Evolutionary conservation across 139 green algal species (phyloP), one percentile per base, ranked within the genome.

Genomic region (Parachlorella kessleri): DNA sequence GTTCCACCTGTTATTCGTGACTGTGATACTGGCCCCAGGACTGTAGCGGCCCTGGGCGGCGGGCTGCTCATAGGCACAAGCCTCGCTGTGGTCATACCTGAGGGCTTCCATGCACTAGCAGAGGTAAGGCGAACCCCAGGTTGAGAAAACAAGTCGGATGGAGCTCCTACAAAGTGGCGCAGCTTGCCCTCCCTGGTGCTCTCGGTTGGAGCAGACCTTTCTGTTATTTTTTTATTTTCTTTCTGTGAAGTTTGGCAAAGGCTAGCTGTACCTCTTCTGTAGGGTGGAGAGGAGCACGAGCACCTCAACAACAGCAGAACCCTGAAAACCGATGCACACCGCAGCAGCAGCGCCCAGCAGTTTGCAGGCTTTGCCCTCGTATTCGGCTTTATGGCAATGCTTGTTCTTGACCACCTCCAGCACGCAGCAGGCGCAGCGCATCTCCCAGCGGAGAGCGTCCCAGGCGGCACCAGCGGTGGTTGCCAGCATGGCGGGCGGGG

Each of bases 81-180:
- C 0, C 79, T 91, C 32, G 79, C 75, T 3, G 85, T 91, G 4
- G 76, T 91, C 36, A 66, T 91, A 18, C 87, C 87, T 30, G 87
- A 91, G 54, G 87, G 87, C 55, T 90, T 90, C 33, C 70, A 86
- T 24, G 78, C 83, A 32, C 83, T 90, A 66, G 67, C 54, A n/a
- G n/a, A n/a, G n/a, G n/a, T n/a, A n/a, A n/a, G n/a, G n/a, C n/a
- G n/a, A n/a, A n/a, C n/a, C n/a, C n/a, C n/a, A n/a, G n/a, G n/a
- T n/a, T n/a, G n/a, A n/a, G n/a, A n/a, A n/a, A n/a, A n/a, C n/a
- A n/a, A n/a, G n/a, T n/a, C n/a, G n/a, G n/a, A n/a, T n/a, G n/a
- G n/a, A n/a, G n/a, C n/a, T n/a, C n/a, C n/a, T n/a, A n/a, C n/a
- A n/a, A n/a, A n/a, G n/a, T n/a, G n/a, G n/a, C n/a, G n/a, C n/a